Conservation (phyloP, 495 filamentous ascomycete species). For the Neurospora sp. region DNA sequence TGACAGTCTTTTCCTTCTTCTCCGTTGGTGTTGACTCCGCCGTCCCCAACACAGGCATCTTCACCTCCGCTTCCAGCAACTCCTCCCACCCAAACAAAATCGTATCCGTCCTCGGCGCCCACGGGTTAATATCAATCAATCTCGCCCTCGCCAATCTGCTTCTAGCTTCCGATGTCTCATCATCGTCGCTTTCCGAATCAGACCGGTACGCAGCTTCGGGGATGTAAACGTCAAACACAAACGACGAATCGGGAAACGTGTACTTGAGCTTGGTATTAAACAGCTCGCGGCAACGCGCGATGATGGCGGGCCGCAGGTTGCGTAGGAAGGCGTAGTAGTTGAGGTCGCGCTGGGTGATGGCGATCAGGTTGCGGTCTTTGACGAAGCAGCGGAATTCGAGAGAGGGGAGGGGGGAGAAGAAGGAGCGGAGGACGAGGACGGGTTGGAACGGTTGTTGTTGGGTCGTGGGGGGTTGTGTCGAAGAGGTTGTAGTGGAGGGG, state of each 20-base stretch:
- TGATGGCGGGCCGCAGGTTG: conserved; percentile 50
- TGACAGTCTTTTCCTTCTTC: conserved; percentile 8
- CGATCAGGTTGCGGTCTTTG: conserved; percentile 63
- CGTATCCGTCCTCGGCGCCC: conserved; percentile 82
- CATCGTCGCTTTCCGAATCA: conserved; percentile 47
- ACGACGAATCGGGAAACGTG: conserved; percentile 74
- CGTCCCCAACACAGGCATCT: conserved; percentile 32
- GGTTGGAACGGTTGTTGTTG: conserved; percentile 8
- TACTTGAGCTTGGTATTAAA: conserved; percentile 57
- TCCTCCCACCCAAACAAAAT: conserved; percentile 87
- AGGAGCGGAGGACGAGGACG: conserved; percentile 70
- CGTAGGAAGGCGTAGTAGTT: conserved; percentile 82
- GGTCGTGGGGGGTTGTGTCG: background rate
- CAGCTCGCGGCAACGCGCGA: conserved; percentile 53
- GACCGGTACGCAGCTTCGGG: conserved; percentile 56
- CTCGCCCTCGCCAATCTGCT: conserved; percentile 48
- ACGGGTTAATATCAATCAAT: conserved; percentile 91
- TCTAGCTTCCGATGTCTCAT: background rate
- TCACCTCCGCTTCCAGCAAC: conserved; percentile 60
- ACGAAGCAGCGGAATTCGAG: conserved; percentile 96
- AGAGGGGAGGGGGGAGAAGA: conserved; percentile 75
- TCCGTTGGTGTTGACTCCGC: conserved; percentile 19
- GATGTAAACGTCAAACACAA: conserved; percentile 85
- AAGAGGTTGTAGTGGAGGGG: conserved; percentile 28
- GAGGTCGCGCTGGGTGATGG: conserved; percentile 78